Conservation (phyloP, 306 rosid species). For the Coriaria nepalensis region DNA sequence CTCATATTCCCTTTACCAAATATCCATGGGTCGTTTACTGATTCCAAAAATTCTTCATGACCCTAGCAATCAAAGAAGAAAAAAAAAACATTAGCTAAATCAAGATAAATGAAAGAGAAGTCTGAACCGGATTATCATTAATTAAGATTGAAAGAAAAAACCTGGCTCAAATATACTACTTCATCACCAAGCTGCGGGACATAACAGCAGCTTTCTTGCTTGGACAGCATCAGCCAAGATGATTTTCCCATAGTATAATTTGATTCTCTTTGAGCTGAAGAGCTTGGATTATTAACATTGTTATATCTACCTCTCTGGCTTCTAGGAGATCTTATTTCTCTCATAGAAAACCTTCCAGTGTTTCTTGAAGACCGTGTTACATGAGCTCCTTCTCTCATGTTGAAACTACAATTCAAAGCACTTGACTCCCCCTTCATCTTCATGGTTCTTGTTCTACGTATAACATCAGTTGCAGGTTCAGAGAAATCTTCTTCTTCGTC, state of each 20-base stretch:
- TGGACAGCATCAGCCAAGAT: constrained; percentile 65
- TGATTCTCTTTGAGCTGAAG: constrained; percentile 26
- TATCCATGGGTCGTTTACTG: constrained; percentile 32
- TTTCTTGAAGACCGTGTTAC: constrained; percentile 23
- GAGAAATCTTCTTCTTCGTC: constrained; percentile 21
- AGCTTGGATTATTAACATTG: constrained; percentile 16
- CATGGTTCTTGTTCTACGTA: constrained; percentile 36
- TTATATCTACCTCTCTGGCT: constrained; percentile 18
- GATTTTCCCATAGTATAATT: constrained; percentile 30
- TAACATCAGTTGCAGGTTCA: constrained; percentile 26
- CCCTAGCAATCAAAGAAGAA: constrained; percentile 42
- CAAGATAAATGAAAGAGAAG: constrained; percentile 8
- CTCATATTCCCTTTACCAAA: constrained; percentile 21
- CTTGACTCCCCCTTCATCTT: constrained; percentile 35
- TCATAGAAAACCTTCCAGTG: constrained; percentile 27
- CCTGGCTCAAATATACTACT: constrained; percentile 84
- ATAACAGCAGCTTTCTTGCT: constrained; percentile 55
- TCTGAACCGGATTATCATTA: not conserved
- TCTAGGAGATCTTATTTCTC: constrained; percentile 38
- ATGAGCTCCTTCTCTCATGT: constrained; percentile 28
- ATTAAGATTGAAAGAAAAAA: constrained; percentile 10
- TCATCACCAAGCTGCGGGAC: constrained; percentile 87
- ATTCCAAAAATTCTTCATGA: constrained; percentile 49
- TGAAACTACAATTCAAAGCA: constrained; percentile 23
- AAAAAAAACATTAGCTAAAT: constrained; percentile 11